Evolutionary conservation across 208 protist genomes (phyloP).

Genomic region (Crithidia acanthocephali): DNA sequence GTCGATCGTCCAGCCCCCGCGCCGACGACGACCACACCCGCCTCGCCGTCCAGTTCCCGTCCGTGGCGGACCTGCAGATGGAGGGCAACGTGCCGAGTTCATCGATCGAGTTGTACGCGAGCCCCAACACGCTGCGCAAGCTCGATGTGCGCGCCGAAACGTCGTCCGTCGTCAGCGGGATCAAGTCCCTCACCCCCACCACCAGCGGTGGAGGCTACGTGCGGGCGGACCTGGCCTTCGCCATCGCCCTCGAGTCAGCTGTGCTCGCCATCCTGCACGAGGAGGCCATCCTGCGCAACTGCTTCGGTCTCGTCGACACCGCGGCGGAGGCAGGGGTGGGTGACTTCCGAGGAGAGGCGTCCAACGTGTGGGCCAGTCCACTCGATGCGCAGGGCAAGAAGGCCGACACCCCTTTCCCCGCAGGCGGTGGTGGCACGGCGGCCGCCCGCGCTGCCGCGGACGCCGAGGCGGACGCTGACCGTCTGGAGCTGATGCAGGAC

Average conservation of each 20-base stretch:
- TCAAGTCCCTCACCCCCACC: conserved; percentile 37
- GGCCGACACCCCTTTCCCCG: not conserved
- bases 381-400: conserved; percentile 6
- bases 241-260: conserved; percentile 74
- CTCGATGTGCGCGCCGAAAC: conserved; percentile 41
- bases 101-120: conserved; percentile 54
- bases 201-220: conserved; percentile 50
- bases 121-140: conserved; percentile 46
- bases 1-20: conserved; percentile 6
- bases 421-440: not conserved
- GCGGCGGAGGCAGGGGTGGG: conserved; percentile 6
- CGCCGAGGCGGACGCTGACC: conserved; percentile 19
- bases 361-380: conserved; percentile 6
- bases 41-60: conserved; percentile 64
- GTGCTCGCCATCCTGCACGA: conserved; percentile 70
- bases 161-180: conserved; percentile 37
- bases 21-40: conserved; percentile 28
- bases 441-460: conserved; percentile 1
- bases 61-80: conserved; percentile 34
- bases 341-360: conserved; percentile 2
- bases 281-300: conserved; percentile 62
- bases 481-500: conserved; percentile 52
- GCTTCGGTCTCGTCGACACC: conserved; percentile 67
- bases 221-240: conserved; percentile 78
- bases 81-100: conserved; percentile 22